Conservation (phyloP, 2,329 filamentous ascomycete genomes). For the Botryotinia narcissicola region DNA sequence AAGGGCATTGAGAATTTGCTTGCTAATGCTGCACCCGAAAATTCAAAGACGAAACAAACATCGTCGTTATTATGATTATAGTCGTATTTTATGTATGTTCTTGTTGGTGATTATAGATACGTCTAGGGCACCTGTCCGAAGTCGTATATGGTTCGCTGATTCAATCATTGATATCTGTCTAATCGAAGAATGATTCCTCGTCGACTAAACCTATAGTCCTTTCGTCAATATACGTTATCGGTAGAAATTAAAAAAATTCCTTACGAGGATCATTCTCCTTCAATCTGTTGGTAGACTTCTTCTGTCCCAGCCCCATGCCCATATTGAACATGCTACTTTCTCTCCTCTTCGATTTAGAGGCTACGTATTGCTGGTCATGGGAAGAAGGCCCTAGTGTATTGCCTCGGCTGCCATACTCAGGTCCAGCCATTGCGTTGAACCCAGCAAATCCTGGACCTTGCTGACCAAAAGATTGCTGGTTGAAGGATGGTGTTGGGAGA, state of each 20-base stretch:
- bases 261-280: slow-evolving; percentile 35
- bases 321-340: slow-evolving; percentile 59
- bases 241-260: slow-evolving; percentile 8
- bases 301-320: slow-evolving; percentile 44
- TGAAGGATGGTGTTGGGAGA: slow-evolving; percentile 61
- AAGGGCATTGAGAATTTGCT: not conserved
- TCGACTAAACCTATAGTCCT: slow-evolving; percentile 33
- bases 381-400: slow-evolving; percentile 34
- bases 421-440: slow-evolving; percentile 35
- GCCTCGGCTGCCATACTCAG: slow-evolving; percentile 34
- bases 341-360: slow-evolving; percentile 48
- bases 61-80: slow-evolving; percentile 21
- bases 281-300: slow-evolving; percentile 34
- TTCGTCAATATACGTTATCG: slow-evolving; percentile 19
- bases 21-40: not conserved
- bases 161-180: slow-evolving; percentile 17
- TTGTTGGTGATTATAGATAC: slow-evolving; percentile 4
- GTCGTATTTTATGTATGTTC: slow-evolving; percentile 12
- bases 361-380: slow-evolving; percentile 29
- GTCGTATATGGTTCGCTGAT: slow-evolving; percentile 24
- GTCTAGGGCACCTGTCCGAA: slow-evolving; percentile 33
- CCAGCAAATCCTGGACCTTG: slow-evolving; percentile 50
- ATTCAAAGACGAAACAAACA: not conserved
- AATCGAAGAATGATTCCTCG: slow-evolving; percentile 39
- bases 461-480: slow-evolving; percentile 37